A percentile compares a stretch with the other conserved stretches of the same genome.
These are phyloP conservation scores for Scleroderma bovista DNA, from an alignment of 768 basidiomycete species.

Conservation along the genomic window DNA sequence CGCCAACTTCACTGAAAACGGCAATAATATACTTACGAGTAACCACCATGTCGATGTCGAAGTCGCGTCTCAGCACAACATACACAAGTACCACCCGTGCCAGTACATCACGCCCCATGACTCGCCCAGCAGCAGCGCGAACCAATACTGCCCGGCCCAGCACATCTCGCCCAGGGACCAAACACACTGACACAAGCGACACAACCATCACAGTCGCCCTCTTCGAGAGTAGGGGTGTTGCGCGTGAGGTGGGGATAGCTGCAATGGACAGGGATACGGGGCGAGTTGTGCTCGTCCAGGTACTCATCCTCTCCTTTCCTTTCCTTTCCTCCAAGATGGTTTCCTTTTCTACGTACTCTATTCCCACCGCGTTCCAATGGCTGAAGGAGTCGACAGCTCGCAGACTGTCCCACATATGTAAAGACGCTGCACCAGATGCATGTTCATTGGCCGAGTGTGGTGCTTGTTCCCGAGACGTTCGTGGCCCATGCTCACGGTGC, in stretches of 20 bases:
- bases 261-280: conserved; percentile 80
- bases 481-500: conserved; percentile 31
- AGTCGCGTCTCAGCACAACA: too few relatives aligned
- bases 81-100: too few relatives aligned
- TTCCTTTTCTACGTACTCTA: background rate
- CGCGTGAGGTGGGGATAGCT: conserved; percentile 82
- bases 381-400: conserved; percentile 42
- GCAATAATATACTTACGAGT: too few relatives aligned
- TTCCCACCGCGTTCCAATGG: background rate
- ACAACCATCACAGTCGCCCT: conserved; percentile 39
- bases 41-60: too few relatives aligned
- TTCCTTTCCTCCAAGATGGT: too few relatives aligned
- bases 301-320: conserved; percentile 17
- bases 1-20: too few relatives aligned
- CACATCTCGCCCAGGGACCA: conserved; percentile 41
- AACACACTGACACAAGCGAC: too few relatives aligned
- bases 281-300: conserved; percentile 73
- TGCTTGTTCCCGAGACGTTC: conserved; percentile 83
- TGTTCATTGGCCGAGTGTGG: conserved; percentile 59
- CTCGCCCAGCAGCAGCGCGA: too few relatives aligned
- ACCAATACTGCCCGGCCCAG: conserved; percentile 2
- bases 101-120: too few relatives aligned
- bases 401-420: conserved; percentile 84
- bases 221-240: conserved; percentile 72
- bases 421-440: conserved; percentile 87